phyloP scores from a whole-genome alignment of 331 rosid genomes.

The Acacia pycnantha region DNA sequence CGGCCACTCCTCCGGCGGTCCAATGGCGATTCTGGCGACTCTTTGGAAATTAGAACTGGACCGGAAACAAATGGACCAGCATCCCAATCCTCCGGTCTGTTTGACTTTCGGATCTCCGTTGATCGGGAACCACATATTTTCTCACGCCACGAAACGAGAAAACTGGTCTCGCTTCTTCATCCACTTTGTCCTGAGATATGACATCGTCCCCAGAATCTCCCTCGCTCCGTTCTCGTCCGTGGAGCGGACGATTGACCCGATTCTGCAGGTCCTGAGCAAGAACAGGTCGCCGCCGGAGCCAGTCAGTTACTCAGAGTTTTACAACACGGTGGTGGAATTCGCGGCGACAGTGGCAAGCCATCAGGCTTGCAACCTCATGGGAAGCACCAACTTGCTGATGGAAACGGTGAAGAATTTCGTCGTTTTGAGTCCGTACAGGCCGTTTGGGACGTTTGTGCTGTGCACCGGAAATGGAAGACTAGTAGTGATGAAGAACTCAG shows the following conservation, averaged over 20 bases:
- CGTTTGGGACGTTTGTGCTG: conserved; percentile 72
- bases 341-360: conserved; percentile 54
- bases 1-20: conserved; percentile 73
- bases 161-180: conserved; percentile 58
- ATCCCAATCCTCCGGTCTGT: conserved; percentile 36
- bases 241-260: background rate
- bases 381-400: conserved; percentile 53
- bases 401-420: conserved; percentile 49
- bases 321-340: conserved; percentile 46
- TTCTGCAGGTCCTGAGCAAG: conserved; percentile 38
- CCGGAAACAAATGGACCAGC: background rate
- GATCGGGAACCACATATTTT: conserved; percentile 58
- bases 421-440: conserved; percentile 69
- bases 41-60: conserved; percentile 56
- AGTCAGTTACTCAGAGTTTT: conserved; percentile 18
- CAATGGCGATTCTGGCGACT: conserved; percentile 63
- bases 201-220: conserved; percentile 60
- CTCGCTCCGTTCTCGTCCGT: conserved; percentile 61
- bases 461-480: conserved; percentile 45
- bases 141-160: conserved; percentile 78
- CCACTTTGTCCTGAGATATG: conserved; percentile 61
- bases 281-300: background rate
- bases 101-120: conserved; percentile 87
- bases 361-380: conserved; percentile 66
- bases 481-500: conserved; percentile 45